phyloP scores from a whole-genome alignment of 1,284 basidiomycete species.

The Singerocomus rubriflavus region DNA sequence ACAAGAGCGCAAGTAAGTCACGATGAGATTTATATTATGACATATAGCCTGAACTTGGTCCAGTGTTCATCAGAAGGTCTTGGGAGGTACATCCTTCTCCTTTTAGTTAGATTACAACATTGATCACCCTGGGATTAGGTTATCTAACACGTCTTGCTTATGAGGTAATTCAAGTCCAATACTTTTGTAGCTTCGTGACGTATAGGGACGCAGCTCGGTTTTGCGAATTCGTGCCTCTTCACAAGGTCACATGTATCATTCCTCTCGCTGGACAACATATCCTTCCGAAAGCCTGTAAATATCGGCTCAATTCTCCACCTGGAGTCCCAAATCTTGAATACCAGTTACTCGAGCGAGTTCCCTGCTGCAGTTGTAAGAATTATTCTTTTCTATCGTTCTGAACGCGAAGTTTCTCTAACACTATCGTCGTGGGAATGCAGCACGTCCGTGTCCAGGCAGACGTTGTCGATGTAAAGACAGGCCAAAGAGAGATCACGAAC shows the following conservation, averaged over 20 bases:
- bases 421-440: conserved; percentile 28
- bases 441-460: conserved; percentile 75
- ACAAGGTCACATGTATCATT: conserved; percentile 68
- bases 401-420: not conserved
- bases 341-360: conserved; percentile 41
- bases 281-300: conserved; percentile 76
- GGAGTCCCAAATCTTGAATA: conserved; percentile 64
- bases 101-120: not conserved
- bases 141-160: conserved; percentile 66
- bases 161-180: conserved; percentile 41
- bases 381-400: not conserved
- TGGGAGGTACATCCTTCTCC: conserved; percentile 48
- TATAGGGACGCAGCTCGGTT: conserved; percentile 55
- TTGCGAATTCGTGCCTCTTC: conserved; percentile 70
- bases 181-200: conserved; percentile 3
- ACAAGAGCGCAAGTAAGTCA: conserved; percentile 74
- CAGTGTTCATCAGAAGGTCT: conserved; percentile 79
- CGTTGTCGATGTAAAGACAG: conserved; percentile 72
- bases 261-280: conserved; percentile 75
- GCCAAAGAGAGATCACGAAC: conserved; percentile 64
- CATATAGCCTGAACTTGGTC: not conserved
- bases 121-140: conserved; percentile 29
- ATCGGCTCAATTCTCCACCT: conserved; percentile 78
- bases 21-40: not conserved
- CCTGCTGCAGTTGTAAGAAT: conserved; percentile 52